Conservation (phyloP, 805 yeast species). For the Candida gorgasii region DNA sequence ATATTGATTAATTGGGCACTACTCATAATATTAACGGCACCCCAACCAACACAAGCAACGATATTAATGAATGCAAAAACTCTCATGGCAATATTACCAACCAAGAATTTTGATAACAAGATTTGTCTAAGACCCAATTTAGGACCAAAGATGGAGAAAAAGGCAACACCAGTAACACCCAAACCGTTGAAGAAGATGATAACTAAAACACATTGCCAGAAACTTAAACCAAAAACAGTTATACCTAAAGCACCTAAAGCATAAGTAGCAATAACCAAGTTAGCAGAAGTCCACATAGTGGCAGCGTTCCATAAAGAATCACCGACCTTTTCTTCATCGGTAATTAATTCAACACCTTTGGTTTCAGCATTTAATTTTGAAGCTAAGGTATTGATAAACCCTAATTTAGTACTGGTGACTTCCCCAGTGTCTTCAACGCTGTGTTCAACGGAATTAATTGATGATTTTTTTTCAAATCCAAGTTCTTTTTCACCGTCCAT, state of each 20-base stretch:
- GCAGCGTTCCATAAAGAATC: slow-evolving; percentile 68
- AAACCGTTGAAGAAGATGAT: slow-evolving; percentile 73
- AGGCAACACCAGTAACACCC: slow-evolving; percentile 81
- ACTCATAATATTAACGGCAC: slow-evolving; percentile 88
- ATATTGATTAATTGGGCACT: slow-evolving; percentile 81
- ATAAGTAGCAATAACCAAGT: slow-evolving; percentile 81
- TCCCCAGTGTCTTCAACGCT: slow-evolving; percentile 23
- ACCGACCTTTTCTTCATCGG: slow-evolving; percentile 76
- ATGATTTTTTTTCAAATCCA: slow-evolving; percentile 10
- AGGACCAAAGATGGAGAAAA: slow-evolving; percentile 80
- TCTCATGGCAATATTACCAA: slow-evolving; percentile 75
- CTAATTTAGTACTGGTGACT: slow-evolving; percentile 24
- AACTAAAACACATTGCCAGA: slow-evolving; percentile 67
- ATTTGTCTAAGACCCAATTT: slow-evolving; percentile 86
- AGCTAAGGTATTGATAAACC: slow-evolving; percentile 34
- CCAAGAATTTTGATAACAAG: slow-evolving; percentile 73
- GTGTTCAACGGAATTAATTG: slow-evolving; percentile 6
- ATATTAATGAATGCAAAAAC: slow-evolving; percentile 75
- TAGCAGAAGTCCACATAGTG: slow-evolving; percentile 90
- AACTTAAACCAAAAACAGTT: slow-evolving; percentile 63
- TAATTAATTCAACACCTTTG: slow-evolving; percentile 79
- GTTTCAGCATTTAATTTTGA: slow-evolving; percentile 42
- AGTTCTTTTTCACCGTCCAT: slow-evolving; percentile 12
- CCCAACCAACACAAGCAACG: slow-evolving; percentile 93
- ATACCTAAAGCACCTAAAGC: slow-evolving; percentile 69